These are phyloP conservation scores for Dysphania ambrosioides DNA, from an alignment of 148 eudicot genomes.

Conservation along the genomic window DNA sequence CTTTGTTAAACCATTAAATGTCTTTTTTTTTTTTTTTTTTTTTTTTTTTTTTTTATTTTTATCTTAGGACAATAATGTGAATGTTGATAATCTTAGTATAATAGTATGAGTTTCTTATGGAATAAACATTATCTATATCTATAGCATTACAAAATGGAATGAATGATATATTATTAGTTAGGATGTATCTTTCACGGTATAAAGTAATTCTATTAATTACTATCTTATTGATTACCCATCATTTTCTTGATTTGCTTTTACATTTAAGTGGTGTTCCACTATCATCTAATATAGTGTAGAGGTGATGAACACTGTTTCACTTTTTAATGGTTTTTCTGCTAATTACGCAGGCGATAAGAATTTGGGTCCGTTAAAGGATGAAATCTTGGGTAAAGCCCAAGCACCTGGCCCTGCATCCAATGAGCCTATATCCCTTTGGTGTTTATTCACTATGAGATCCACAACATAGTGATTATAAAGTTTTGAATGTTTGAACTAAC, in stretches of 20 bases:
- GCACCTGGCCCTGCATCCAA: conserved; percentile 66
- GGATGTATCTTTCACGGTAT: conserved; percentile 15
- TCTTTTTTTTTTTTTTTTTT: too few species aligned
- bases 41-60: too few species aligned
- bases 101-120: background rate
- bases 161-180: background rate
- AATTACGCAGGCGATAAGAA: conserved; percentile 47
- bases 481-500: background rate
- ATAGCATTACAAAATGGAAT: background rate
- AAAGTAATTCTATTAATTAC: conserved; percentile 17
- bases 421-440: conserved; percentile 47
- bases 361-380: conserved; percentile 53
- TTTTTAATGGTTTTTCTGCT: conserved; percentile 14
- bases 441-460: conserved; percentile 17
- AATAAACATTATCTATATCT: background rate
- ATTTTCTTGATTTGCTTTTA: background rate
- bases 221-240: background rate
- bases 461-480: background rate
- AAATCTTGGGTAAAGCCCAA: conserved; percentile 42
- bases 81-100: background rate
- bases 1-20: too few species aligned
- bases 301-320: background rate
- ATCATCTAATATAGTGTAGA: background rate
- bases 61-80: background rate
- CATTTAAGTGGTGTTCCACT: background rate